Evolutionary conservation across 2,329 filamentous ascomycete species (phyloP), one percentile per base, ranked within the genome.

Genomic region (Sclerotinia trifoliorum): DNA sequence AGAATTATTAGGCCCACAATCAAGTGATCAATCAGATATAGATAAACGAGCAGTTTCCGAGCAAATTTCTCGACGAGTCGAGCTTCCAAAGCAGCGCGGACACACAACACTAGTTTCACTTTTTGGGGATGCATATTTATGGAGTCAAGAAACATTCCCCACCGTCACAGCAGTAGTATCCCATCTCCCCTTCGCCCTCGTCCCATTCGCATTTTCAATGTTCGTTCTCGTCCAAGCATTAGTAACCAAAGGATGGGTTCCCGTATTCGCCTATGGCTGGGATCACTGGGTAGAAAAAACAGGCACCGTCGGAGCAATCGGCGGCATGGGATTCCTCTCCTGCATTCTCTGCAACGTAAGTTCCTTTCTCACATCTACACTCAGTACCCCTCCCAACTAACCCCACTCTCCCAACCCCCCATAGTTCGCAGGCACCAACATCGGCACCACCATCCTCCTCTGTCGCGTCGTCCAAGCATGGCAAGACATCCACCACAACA

Each of bases 361-460:
- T 83, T 61, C 63, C 15, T 83, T 61, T 62, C 15, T 56, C 13
- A 5, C 39, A 42, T 42, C 44, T 54, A 58, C 48, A 19, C 15
- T 21, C 3, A 10, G 5, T 32, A 1, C 5, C 5, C 19, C 17
- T 5, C 51, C 26, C 61, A 51, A 39, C 68, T 75, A 68, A 77
- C 60, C 46, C 68, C 17, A 26, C 55, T 46, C 13, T 70, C 10
- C 13, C 13, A n/a, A n/a, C n/a, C n/a, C 26, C 13, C 24, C 15
- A n/a, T 19, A 92, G 88, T 92, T 92, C 72, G 88, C 90, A 0
- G 90, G 90, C 24, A 92, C 90, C 1, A 92, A 92, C 71, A 92
- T 92, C 65, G 90, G 90, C 46, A 91, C 90, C 0, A 89, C 90
- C 0, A 92, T 93, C 74, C 84, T 92, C 0, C 81, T 92, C 1